phyloP scores from a whole-genome alignment of 2,329 filamentous ascomycete genomes.

The Colletotrichum musae region DNA sequence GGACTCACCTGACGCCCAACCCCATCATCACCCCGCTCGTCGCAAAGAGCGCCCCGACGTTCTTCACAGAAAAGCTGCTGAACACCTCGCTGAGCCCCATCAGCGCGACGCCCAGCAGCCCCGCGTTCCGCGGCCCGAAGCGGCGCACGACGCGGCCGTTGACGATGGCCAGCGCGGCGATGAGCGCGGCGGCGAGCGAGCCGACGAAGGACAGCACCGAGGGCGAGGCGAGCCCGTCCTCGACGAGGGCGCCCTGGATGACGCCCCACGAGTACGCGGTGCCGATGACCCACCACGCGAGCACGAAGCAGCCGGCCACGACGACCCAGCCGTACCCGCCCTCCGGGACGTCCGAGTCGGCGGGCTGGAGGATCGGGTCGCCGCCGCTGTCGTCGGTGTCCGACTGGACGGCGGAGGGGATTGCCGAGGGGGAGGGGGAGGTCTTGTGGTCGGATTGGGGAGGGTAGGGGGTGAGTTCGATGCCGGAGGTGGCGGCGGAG shows the following conservation, averaged over 20 bases:
- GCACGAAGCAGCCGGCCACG: constrained; percentile 63
- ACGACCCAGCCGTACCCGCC: constrained; percentile 72
- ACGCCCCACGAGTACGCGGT: constrained; percentile 73
- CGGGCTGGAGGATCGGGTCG: constrained; percentile 54
- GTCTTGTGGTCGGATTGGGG: not conserved
- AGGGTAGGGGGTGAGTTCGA: constrained; percentile 20
- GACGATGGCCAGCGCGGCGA: constrained; percentile 66
- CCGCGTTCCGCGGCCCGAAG: constrained; percentile 63
- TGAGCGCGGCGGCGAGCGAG: constrained; percentile 64
- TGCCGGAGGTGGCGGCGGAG: constrained; percentile 31
- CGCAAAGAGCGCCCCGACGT: constrained; percentile 53
- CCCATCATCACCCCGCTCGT: constrained; percentile 52
- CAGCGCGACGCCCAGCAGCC: constrained; percentile 63
- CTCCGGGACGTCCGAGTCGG: constrained; percentile 64
- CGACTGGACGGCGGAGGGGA: not conserved
- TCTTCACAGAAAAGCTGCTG: constrained; percentile 55
- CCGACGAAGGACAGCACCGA: constrained; percentile 73
- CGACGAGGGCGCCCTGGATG: constrained; percentile 69
- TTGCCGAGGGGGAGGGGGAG: not conserved
- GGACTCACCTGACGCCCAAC: constrained; percentile 46
- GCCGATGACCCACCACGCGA: constrained; percentile 71
- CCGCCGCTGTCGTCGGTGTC: not conserved
- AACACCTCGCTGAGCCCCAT: constrained; percentile 65
- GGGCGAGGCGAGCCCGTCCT: constrained; percentile 61
- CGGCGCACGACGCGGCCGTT: constrained; percentile 65